These are phyloP conservation scores for Aspergillus transmontanensis DNA, from an alignment of 2,329 filamentous ascomycete genomes.

Conservation along the genomic window DNA sequence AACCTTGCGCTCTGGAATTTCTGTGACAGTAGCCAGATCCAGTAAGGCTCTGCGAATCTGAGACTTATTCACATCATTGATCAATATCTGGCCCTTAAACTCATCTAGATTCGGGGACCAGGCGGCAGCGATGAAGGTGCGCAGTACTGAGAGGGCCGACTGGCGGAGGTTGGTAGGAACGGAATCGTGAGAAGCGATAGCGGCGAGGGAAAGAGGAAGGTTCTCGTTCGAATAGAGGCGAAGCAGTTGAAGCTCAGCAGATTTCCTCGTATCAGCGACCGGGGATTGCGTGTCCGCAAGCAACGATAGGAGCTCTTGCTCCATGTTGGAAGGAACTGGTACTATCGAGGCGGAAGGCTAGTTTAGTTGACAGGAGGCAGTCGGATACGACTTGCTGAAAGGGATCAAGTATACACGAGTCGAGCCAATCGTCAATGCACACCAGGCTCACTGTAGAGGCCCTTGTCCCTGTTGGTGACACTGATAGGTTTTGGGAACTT, in stretches of 20 bases:
- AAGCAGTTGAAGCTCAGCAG: slow-evolving; percentile 81
- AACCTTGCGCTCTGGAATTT: slow-evolving; percentile 77
- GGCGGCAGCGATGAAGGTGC: slow-evolving; percentile 79
- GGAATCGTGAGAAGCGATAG: slow-evolving; percentile 76
- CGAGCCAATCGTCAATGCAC: not conserved
- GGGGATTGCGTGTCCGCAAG: slow-evolving; percentile 83
- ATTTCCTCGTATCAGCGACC: slow-evolving; percentile 74
- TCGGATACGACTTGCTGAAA: not conserved
- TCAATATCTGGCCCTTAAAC: slow-evolving; percentile 66
- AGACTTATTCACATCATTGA: slow-evolving; percentile 72
- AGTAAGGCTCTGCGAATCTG: slow-evolving; percentile 74
- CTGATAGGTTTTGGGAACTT: not conserved
- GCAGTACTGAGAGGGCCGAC: slow-evolving; percentile 76
- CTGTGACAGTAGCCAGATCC: slow-evolving; percentile 71
- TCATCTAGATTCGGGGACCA: slow-evolving; percentile 80
- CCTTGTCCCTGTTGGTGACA: not conserved
- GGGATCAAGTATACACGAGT: not conserved
- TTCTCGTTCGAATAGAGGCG: slow-evolving; percentile 67
- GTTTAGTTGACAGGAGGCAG: slow-evolving; percentile 1
- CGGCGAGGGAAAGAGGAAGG: slow-evolving; percentile 77
- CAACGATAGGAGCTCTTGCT: slow-evolving; percentile 87
- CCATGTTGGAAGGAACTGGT: slow-evolving; percentile 60
- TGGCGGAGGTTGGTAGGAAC: slow-evolving; percentile 78
- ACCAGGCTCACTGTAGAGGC: not conserved
- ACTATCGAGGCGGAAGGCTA: slow-evolving; percentile 6